These are phyloP conservation scores for Fusarium graminum DNA, from an alignment of 2,329 filamentous ascomycete species.

Conservation along the genomic window DNA sequence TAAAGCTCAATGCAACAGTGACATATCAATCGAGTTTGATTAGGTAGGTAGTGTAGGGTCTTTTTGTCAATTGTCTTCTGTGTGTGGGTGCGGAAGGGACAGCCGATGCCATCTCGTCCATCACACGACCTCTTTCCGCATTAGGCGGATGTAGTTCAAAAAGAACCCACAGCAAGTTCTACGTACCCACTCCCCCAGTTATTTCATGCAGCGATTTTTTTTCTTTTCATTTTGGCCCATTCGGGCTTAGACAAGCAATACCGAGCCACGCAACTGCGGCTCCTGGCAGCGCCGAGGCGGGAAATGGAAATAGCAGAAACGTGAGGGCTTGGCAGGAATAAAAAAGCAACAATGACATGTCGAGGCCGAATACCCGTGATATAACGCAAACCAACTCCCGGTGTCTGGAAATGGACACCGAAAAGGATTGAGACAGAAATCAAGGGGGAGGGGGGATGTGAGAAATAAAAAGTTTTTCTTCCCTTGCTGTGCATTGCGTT, in stretches of 20 bases:
- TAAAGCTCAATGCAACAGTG: slow-evolving; percentile 6
- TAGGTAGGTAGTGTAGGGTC: slow-evolving; percentile 15
- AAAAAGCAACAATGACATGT: slow-evolving; percentile 1
- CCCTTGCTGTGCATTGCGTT: background rate
- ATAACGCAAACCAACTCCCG: slow-evolving; percentile 15
- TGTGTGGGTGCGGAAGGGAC: slow-evolving; percentile 4
- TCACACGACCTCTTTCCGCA: slow-evolving; percentile 45
- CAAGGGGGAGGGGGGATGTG: slow-evolving; percentile 6
- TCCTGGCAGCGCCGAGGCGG: slow-evolving; percentile 40
- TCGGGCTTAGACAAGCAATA: slow-evolving; percentile 23
- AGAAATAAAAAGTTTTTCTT: background rate
- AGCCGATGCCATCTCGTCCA: slow-evolving; percentile 5
- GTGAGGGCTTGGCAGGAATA: slow-evolving; percentile 29
- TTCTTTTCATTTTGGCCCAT: slow-evolving; percentile 14
- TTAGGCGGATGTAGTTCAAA: slow-evolving; percentile 34
- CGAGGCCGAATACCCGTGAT: slow-evolving; percentile 10
- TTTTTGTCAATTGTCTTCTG: background rate
- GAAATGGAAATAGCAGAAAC: slow-evolving; percentile 34
- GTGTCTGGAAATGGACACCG: slow-evolving; percentile 42
- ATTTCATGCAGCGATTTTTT: slow-evolving; percentile 34
- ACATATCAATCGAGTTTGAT: slow-evolving; percentile 19
- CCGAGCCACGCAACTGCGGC: slow-evolving; percentile 33
- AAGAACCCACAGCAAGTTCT: slow-evolving; percentile 8
- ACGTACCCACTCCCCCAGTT: slow-evolving; percentile 8
- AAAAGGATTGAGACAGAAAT: slow-evolving; percentile 4